These are phyloP conservation scores for Phytophthora cactorum DNA, from an alignment of 352 stramenopile genomes.

Conservation along the genomic window DNA sequence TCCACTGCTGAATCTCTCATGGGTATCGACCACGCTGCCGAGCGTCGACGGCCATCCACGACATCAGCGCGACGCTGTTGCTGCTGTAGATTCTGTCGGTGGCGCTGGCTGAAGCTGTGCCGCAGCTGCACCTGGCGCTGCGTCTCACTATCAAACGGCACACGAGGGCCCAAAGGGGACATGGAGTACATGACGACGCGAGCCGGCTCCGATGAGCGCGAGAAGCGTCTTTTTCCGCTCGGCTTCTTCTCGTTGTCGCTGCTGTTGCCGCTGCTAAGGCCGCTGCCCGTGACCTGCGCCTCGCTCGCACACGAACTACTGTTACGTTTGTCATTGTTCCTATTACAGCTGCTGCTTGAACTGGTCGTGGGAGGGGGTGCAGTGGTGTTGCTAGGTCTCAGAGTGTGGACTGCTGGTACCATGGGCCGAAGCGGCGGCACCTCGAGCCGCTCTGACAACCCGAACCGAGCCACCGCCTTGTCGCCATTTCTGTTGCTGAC, in stretches of 20 bases:
- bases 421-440: conserved; percentile 2
- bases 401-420: neutral
- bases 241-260: conserved; percentile 21
- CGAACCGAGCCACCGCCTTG: conserved; percentile 11
- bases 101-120: conserved; percentile 18
- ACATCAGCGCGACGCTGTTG: conserved; percentile 30
- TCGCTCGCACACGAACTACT: neutral
- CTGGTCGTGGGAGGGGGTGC: neutral
- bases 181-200: neutral
- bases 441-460: conserved; percentile 21
- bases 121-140: conserved; percentile 25
- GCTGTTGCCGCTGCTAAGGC: conserved; percentile 9
- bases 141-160: conserved; percentile 5
- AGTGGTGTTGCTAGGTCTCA: neutral
- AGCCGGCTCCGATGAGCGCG: neutral
- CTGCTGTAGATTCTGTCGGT: conserved; percentile 27
- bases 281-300: conserved; percentile 15
- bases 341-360: conserved; percentile 1
- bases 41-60: conserved; percentile 13
- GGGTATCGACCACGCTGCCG: neutral
- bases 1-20: neutral
- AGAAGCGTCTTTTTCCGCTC: neutral
- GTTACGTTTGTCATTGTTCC: conserved; percentile 1
- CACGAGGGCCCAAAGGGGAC: conserved; percentile 2
- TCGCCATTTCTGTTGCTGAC: neutral